Conservation (phyloP, 495 filamentous ascomycete species). For the Aspergillus carlsbadensis region DNA sequence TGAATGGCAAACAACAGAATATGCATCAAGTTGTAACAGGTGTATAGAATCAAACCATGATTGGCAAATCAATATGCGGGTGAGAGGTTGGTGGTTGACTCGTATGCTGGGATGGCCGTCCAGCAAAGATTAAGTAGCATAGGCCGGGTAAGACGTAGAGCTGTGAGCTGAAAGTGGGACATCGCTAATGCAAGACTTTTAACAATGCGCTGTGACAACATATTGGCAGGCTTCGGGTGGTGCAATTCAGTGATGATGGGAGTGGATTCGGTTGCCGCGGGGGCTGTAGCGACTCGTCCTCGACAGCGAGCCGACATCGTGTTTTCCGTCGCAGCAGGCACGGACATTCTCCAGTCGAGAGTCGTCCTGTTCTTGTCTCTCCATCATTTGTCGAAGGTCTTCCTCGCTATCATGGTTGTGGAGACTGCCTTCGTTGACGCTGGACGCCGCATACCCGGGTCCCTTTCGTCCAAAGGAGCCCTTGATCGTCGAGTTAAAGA, state of each 20-base stretch:
- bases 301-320: constrained; percentile 51
- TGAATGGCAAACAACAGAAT: constrained; percentile 11
- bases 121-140: constrained; percentile 4
- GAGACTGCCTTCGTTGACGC: constrained; percentile 68
- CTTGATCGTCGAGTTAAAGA: constrained; percentile 46
- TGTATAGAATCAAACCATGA: constrained; percentile 18
- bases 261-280: constrained; percentile 38
- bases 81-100: not conserved
- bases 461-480: constrained; percentile 44
- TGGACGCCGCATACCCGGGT: constrained; percentile 39
- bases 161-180: not conserved
- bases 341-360: constrained; percentile 90
- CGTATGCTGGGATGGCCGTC: constrained; percentile 11
- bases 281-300: constrained; percentile 47
- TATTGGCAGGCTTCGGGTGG: not conserved
- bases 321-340: constrained; percentile 93
- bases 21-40: constrained; percentile 12
- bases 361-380: constrained; percentile 68
- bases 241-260: constrained; percentile 37
- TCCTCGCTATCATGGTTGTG: constrained; percentile 71
- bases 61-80: constrained; percentile 12
- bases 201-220: constrained; percentile 19
- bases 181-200: constrained; percentile 19
- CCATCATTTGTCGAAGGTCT: constrained; percentile 72
- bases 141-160: not conserved